Base-by-base conservation (phyloP, 2,329 filamentous ascomycete genomes). In the Emmonsiellopsis sp. region DNA sequence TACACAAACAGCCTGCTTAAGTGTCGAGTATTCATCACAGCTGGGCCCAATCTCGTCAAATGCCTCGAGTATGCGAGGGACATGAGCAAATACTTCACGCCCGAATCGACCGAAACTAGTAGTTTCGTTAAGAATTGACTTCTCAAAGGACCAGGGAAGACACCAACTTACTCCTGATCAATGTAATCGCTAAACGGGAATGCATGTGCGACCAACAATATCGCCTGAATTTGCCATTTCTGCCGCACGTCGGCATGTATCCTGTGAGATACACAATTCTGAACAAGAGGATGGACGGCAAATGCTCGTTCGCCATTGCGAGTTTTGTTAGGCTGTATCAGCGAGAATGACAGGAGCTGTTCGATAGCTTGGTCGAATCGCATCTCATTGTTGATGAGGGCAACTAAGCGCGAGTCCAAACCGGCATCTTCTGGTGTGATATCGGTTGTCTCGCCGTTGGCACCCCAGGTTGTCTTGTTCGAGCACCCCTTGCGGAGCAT, bases 211-310 rank as follows among this genome's bases (percentile, higher is more conserved):
- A 57, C 55, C n/a, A 57, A 48, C 38, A 55, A 43, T 35, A 57
- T 43, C 13, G 55, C 55, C 35, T 57, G 52, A 26, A 50, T 13
- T 40, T 32, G 44, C 53, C 55, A 57, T 46, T 52, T 53, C 11
- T 52, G 34, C 7, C 45, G 46, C 40, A 35, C 43, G 13, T 50
- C 13, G 2, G 9, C 9, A 4, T 46, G 31, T 42, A 51, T n/a
- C 5, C 54, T 15, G 15, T 55, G 44, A 11, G 45, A 52, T 11
- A 48, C 53, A 56, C 51, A 59, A 37, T 55, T 31, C 48, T 59
- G 58, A 35, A 59, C 56, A 20, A 58, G 53, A 15, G 56, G 58
- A 38, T 58, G 58, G 44, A 59, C 46, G n/a, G 54, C 55, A 47
- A 59, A 58, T n/a, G 46, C 30, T 42, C 56, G 47, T 43, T 44